Base-by-base conservation (phyloP, 1,139 yeast species). In the Diutina rugosa region DNA sequence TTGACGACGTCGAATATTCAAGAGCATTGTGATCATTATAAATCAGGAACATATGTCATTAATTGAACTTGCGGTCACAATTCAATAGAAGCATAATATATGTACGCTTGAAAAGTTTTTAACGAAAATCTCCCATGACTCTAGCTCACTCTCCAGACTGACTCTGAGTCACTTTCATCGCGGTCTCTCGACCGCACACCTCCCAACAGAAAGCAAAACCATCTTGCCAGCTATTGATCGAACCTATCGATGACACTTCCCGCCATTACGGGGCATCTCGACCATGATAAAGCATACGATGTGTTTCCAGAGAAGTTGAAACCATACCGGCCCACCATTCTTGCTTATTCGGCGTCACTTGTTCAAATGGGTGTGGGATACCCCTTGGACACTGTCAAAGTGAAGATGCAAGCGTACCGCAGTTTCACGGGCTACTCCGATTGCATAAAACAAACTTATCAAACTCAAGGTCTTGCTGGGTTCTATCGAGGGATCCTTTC, bases 371-470 rank as follows among this genome's bases (percentile, higher is more conserved):
- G 82, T 6, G 76, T 82, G n/a, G 95, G 95, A 9, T 89, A 84
- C 64, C 97, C 97, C 0, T 68, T 90, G 55, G 97, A 90, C 66
- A 85, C 95, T 10, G 76, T 90, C 58, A 90, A 90, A 67, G 88
- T 95, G 0, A 71, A 96, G 60, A 84, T 87, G 81, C 96, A 90
- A 67, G 86, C 96, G 0, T 87, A 87, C 67, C 68, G 68, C 56
- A 76, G 78, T 54, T 88, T 81, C 68, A 71, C 72, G 12, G 76
- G 81, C 54, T 78, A 85, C 54, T 68, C 76, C 60, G 83, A 82
- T 58, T 89, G 96, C 65, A 71, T 85, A 16, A 65, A 65, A 44
- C 72, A 77, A 56, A 86, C 96, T 0, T 73, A 82, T 51, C 63
- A 65, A 10, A 70, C 73, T 8, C 96, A 87, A 64, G 96, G 96